Evolutionary conservation across 345 rosid genomes (phyloP), one percentile per base, ranked within the genome.

Genomic region (Pelargonium nanum): DNA sequence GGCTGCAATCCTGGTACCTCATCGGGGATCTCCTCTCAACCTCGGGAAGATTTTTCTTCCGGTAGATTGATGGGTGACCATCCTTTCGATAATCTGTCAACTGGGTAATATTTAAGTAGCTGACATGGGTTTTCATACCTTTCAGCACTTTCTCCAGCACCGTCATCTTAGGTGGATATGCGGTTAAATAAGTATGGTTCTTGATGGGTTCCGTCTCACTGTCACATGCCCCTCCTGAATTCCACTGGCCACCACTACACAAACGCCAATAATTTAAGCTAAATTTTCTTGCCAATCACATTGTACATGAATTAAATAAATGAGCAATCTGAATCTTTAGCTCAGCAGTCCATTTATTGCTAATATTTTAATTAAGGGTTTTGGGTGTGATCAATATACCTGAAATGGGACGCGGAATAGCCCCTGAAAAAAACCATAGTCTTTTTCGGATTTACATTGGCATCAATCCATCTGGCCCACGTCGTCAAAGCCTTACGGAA

Each of bases 241-340:
- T 93, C 99, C 99, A 93, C 57, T 93, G 99, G 52, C 99, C 99
- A 0, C 99, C 99, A 0, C 99, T 93, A 75, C 66, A 78, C 13
- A 34, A 10, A 25, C 24, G 7, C 30, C 20, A 44, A 22, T 15
- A 4, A 24, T 8, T 21, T 19, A 57, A 17, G 1, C 19, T 30
- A 24, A 5, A n/a, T 10, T 24, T 5, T 26, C 12, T 26, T 1
- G 20, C 23, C 7, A 25, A 57, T 21, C 22, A 56, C 22, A 15
- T 2, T 19, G 24, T 53, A 20, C 1, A n/a, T 53, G 23, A 53
- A 53, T 21, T 53, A 30, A 24, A 15, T 45, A 6, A 22, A 45
- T 22, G 7, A 26, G 26, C 56, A 26, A 57, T 57, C 24, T 28
- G 34, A 28, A 3, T 28, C 34, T 28, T 28, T 28, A 28, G 8